Conservation (phyloP, 2,329 filamentous ascomycete species). For the Pseudomassariella vexata region DNA sequence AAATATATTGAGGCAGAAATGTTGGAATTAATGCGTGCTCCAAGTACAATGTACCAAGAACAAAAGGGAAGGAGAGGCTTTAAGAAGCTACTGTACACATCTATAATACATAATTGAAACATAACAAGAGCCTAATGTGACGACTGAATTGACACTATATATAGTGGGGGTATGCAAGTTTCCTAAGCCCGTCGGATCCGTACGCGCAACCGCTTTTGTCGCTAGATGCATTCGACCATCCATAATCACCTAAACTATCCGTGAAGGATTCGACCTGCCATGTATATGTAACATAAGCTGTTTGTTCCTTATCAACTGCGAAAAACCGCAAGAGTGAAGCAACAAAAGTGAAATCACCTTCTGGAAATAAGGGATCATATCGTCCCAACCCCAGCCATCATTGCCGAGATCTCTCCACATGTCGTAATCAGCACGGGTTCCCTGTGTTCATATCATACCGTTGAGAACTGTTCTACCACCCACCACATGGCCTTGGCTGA, state of each 20-base stretch:
- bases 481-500: constrained; percentile 25
- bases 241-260: too few species aligned
- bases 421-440: constrained; percentile 27
- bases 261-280: constrained; percentile 2
- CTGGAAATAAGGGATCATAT: constrained; percentile 36
- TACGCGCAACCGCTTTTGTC: constrained; percentile 1
- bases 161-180: constrained; percentile 3
- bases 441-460: constrained; percentile 31
- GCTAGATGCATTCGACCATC: too few species aligned
- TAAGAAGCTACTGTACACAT: too few species aligned
- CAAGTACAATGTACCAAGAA: too few species aligned
- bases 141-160: constrained; percentile 4
- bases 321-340: too few species aligned
- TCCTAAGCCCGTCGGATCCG: neutral
- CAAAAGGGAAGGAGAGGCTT: too few species aligned
- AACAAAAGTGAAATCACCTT: constrained; percentile 26
- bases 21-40: too few species aligned
- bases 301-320: too few species aligned
- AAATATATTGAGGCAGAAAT: too few species aligned
- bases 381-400: constrained; percentile 29
- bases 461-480: constrained; percentile 30
- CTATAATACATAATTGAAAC: too few species aligned
- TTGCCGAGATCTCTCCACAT: constrained; percentile 31
- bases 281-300: too few species aligned
- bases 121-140: too few species aligned